A percentile compares a stretch with the other conserved stretches of the same genome.
Conservation (phyloP, 164 flowering plant genomes). For the Sedum album region DNA sequence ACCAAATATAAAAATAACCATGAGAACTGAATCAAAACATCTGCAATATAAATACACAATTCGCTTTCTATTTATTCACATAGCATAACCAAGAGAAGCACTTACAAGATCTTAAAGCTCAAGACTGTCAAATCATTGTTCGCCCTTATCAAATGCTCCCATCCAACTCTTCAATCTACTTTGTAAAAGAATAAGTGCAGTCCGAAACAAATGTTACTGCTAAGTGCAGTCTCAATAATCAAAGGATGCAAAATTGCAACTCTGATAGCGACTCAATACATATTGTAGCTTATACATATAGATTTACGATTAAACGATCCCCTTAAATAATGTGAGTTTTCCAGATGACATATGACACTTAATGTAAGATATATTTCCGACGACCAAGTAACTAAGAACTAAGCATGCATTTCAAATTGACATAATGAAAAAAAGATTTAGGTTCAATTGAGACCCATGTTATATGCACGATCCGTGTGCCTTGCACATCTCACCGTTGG, state of each 20-base stretch:
- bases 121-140: slow-evolving; percentile 40
- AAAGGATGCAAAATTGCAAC: not conserved
- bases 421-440: too few species aligned
- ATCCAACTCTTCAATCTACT: slow-evolving; percentile 81
- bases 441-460: too few species aligned
- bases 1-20: slow-evolving; percentile 8
- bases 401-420: not conserved
- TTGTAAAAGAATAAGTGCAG: not conserved
- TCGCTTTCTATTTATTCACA: too few species aligned
- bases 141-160: slow-evolving; percentile 51
- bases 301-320: not conserved
- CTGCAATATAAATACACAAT: not conserved
- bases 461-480: too few species aligned
- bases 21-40: not conserved
- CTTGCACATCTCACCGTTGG: too few species aligned
- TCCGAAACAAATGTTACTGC: not conserved
- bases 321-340: not conserved
- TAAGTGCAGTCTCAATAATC: not conserved
- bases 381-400: too few species aligned
- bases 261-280: not conserved
- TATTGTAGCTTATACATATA: not conserved
- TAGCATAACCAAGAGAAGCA: not conserved
- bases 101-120: slow-evolving; percentile 54
- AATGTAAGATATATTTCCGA: not conserved
- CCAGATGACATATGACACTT: not conserved